phyloP scores from a whole-genome alignment of 1,284 basidiomycete genomes.

The Caloboletus firmus region DNA sequence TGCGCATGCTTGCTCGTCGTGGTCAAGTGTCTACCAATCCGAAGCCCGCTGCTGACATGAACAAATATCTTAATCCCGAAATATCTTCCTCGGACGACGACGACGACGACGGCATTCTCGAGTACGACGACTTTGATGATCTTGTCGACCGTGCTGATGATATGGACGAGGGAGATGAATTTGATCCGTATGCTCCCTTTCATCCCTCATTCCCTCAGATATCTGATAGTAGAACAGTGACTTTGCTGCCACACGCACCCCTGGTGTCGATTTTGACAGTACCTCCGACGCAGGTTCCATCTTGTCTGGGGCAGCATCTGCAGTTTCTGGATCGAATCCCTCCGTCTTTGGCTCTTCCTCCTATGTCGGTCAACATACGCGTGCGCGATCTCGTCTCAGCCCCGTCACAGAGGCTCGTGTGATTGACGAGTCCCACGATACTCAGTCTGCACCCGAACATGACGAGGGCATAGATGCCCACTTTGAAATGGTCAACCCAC shows the following conservation, averaged over 20 bases:
- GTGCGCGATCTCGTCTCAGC: constrained; percentile 57
- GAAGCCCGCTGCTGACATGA: constrained; percentile 33
- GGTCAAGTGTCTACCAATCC: constrained; percentile 37
- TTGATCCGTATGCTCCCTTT: constrained; percentile 62
- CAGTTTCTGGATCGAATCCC: constrained; percentile 50
- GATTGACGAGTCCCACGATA: constrained; percentile 20
- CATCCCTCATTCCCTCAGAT: neutral
- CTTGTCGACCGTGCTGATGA: constrained; percentile 48
- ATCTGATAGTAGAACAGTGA: constrained; percentile 36
- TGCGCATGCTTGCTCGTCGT: constrained; percentile 58
- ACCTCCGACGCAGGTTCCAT: constrained; percentile 58
- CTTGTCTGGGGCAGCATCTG: constrained; percentile 51
- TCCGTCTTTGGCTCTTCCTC: constrained; percentile 50
- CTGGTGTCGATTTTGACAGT: constrained; percentile 50
- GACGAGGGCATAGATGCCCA: constrained; percentile 39
- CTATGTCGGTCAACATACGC: constrained; percentile 41
- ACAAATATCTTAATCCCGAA: constrained; percentile 44
- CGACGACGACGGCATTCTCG: constrained; percentile 43
- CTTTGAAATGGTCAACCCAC: constrained; percentile 49
- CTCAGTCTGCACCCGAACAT: constrained; percentile 18
- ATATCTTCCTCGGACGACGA: constrained; percentile 55
- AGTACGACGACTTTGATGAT: constrained; percentile 57
- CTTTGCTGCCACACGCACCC: constrained; percentile 51
- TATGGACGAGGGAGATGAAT: constrained; percentile 68
- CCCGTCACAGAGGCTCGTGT: constrained; percentile 59